Percentiles rank a stretch among this genome's conserved stretches.
These are phyloP conservation scores for Helichrysum umbraculigerum DNA, from an alignment of 129 eudicot species.

Conservation along the genomic window DNA sequence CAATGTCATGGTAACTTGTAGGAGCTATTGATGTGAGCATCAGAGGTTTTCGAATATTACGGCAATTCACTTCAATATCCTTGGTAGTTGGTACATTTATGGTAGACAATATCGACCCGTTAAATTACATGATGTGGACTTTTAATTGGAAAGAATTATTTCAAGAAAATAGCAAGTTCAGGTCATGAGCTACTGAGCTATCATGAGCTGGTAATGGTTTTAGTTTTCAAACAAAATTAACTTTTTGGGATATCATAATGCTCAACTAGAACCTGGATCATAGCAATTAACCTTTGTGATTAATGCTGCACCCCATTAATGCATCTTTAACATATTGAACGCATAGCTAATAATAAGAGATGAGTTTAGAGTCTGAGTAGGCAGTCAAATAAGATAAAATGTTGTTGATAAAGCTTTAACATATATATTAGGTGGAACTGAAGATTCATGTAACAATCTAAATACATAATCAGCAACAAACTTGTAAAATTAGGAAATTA, in stretches of 20 bases:
- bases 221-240: not conserved
- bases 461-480: no score
- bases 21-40: no score
- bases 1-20: not conserved
- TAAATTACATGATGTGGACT: not conserved
- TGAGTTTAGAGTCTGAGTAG: not conserved
- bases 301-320: not conserved
- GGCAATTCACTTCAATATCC: not conserved
- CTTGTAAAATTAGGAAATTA: not conserved
- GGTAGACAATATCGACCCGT: not conserved
- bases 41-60: not conserved
- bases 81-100: not conserved
- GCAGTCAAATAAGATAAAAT: not conserved
- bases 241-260: not conserved
- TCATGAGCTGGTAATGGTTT: not conserved
- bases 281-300: not conserved
- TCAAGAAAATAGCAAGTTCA: not conserved
- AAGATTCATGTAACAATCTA: not conserved
- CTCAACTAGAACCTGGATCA: not conserved
- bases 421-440: not conserved
- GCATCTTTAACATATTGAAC: not conserved
- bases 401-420: not conserved
- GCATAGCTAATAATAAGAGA: not conserved
- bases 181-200: not conserved
- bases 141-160: not conserved